Conservation (phyloP, 2,329 filamentous ascomycete species). For the Thelonectria blattea region DNA sequence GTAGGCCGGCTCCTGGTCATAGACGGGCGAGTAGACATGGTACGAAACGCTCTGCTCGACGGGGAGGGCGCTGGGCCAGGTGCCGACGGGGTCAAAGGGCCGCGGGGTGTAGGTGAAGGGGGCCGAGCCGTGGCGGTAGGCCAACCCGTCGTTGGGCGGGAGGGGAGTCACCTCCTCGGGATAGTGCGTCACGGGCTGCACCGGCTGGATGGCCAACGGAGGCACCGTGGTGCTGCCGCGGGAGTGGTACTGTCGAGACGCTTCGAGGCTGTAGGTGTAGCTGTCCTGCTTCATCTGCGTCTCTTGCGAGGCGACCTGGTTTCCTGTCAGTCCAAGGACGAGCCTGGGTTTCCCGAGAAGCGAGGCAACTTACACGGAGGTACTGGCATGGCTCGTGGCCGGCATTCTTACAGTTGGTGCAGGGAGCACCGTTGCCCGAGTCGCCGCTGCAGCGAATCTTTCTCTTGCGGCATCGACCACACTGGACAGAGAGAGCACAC, state of each 20-base stretch:
- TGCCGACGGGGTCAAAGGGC: constrained; percentile 34
- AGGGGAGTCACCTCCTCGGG: constrained; percentile 26
- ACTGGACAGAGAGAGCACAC: constrained; percentile 59
- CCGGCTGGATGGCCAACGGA: constrained; percentile 3
- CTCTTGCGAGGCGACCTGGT: constrained; percentile 43
- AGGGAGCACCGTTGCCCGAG: constrained; percentile 75
- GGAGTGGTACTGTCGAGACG: constrained; percentile 41
- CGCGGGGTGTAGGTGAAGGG: constrained; percentile 35
- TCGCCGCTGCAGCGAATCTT: constrained; percentile 97
- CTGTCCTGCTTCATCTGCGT: constrained; percentile 35
- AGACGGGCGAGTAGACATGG: constrained; percentile 32
- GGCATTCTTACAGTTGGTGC: constrained; percentile 80
- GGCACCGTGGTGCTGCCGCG: constrained; percentile 30
- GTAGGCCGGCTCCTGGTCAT: constrained; percentile 33
- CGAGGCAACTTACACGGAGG: constrained; percentile 66
- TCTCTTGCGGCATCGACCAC: constrained; percentile 84
- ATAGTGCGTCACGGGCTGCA: constrained; percentile 23
- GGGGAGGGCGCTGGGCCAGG: constrained; percentile 36
- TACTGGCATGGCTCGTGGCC: constrained; percentile 77
- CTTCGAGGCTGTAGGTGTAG: constrained; percentile 41
- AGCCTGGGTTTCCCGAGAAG: not conserved
- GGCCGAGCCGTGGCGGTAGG: constrained; percentile 30
- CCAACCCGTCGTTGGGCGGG: constrained; percentile 24
- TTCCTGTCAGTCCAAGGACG: not conserved
- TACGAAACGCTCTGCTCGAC: constrained; percentile 38